Base-by-base conservation (phyloP, 805 yeast genomes). In the Starmerella sp. region DNA sequence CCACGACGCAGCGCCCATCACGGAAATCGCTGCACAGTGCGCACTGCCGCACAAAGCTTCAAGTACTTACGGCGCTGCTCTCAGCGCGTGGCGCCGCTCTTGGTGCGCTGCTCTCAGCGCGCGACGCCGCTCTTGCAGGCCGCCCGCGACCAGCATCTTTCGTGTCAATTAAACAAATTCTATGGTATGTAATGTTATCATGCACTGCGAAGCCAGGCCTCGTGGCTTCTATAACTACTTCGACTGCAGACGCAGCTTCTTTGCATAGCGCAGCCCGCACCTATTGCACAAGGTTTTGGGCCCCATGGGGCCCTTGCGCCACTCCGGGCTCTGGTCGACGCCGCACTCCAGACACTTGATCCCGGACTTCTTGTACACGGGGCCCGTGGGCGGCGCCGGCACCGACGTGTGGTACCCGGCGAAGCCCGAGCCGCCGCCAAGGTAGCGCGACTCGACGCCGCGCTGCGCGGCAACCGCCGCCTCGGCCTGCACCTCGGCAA, bases 241-340 rank as follows among this genome's bases (percentile, higher is more conserved):
- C n/a, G 51, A 48, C 14, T 51, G 57, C 51, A 34, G 32, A 5
- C 67, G 61, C 35, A 66, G 57, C 54, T 66, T 65, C 63, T 71
- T 71, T 9, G 75, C 73, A 67, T 71, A 72, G n/a, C 75, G 65
- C 51, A 90, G 71, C 0, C 97, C 97, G 71, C 97, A 90, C 0
- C 97, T 96, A 68, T 89, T 89, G 69, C 97, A 89, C 56, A 89
- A 73, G 0, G 91, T 84, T 62, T 87, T 76, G 5, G 82, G 79
- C 0, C 95, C 95, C 55, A 79, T 77, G 0, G 96, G 96, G 0
- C 96, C 97, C 57, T 84, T 75, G 65, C 97, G 76, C 97, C 97
- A 89, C 68, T 90, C 96, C 0, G 96, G 96, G 0, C 95, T 86
- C 48, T 79, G 80, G 32, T 74, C 74, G 2, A 83, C 79, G 0